phyloP scores from a whole-genome alignment of 345 rosid genomes.

The Rubroshorea leprosula region DNA sequence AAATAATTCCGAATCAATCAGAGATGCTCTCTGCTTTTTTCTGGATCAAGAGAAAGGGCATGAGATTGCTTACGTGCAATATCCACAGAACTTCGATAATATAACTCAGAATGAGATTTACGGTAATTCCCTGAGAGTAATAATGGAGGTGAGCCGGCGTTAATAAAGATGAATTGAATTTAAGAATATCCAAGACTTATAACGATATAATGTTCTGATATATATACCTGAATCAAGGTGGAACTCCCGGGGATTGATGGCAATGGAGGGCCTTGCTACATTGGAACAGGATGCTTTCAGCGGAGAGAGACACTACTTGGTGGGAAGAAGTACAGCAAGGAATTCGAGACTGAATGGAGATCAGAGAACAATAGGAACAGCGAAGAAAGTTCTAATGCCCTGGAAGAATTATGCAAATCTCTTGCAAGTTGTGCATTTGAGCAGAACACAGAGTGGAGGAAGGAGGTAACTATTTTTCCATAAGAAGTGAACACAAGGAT shows the following conservation, averaged over 20 bases:
- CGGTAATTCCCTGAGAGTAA: background rate
- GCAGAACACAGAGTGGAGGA: no score
- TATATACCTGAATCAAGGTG: slow-evolving; percentile 11
- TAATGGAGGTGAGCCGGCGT: background rate
- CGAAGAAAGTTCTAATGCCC: no score
- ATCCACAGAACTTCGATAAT: background rate
- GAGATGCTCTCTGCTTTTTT: slow-evolving; percentile 40
- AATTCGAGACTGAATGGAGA: no score
- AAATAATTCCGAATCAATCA: slow-evolving; percentile 22
- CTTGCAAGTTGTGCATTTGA: no score
- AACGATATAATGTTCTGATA: no score
- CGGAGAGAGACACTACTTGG: slow-evolving; percentile 24
- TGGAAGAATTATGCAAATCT: no score
- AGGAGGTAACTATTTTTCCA: no score
- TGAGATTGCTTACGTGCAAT: slow-evolving; percentile 24
- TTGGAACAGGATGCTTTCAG: slow-evolving; percentile 38
- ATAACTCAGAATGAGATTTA: background rate
- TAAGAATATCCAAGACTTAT: no score
- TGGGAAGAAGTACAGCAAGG: no score
- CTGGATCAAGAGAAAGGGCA: slow-evolving; percentile 34
- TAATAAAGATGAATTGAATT: background rate
- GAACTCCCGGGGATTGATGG: slow-evolving; percentile 26
- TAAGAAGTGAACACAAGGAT: no score
- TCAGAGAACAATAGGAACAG: no score
- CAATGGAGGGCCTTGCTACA: slow-evolving; percentile 25